A percentile compares a stretch with the other conserved stretches of the same genome.
These are phyloP conservation scores for Bimuria novae-zelandiae DNA, from an alignment of 2,329 filamentous ascomycete species.

Conservation along the genomic window DNA sequence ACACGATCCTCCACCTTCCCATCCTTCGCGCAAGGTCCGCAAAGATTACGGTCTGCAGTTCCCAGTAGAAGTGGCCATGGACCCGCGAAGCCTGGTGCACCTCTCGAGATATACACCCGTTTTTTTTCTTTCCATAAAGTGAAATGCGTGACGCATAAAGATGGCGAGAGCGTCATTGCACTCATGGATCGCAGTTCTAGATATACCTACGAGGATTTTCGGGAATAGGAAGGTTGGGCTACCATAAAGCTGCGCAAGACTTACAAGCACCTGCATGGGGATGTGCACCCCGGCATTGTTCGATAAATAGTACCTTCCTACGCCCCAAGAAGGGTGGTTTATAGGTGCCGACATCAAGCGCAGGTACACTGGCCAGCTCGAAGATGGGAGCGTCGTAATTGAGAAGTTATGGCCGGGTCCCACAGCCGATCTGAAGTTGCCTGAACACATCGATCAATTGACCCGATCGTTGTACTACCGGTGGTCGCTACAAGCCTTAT, in stretches of 20 bases:
- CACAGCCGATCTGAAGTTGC: neutral
- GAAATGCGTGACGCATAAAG: neutral
- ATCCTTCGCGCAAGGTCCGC: neutral
- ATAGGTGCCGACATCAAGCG: neutral
- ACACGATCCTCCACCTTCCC: neutral
- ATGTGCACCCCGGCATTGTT: neutral
- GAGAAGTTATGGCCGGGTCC: neutral
- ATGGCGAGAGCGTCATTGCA: neutral
- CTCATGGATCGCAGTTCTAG: neutral
- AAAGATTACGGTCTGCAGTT: neutral
- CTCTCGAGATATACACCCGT: neutral
- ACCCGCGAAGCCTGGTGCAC: neutral
- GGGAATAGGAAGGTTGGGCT: neutral
- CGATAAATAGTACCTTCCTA: neutral
- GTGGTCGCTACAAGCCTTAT: conserved; percentile 6
- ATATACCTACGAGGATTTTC: neutral
- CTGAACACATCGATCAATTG: neutral
- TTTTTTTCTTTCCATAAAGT: neutral
- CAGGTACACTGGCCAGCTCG: neutral
- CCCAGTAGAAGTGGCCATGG: neutral
- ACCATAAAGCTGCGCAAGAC: neutral
- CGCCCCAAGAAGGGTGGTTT: neutral
- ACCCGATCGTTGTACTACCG: conserved; percentile 4
- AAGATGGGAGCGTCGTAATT: neutral
- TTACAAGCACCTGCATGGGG: neutral